Evolutionary conservation across 345 rosid species (phyloP), one percentile per base, ranked within the genome.

Genomic region (Brassica juncea): DNA sequence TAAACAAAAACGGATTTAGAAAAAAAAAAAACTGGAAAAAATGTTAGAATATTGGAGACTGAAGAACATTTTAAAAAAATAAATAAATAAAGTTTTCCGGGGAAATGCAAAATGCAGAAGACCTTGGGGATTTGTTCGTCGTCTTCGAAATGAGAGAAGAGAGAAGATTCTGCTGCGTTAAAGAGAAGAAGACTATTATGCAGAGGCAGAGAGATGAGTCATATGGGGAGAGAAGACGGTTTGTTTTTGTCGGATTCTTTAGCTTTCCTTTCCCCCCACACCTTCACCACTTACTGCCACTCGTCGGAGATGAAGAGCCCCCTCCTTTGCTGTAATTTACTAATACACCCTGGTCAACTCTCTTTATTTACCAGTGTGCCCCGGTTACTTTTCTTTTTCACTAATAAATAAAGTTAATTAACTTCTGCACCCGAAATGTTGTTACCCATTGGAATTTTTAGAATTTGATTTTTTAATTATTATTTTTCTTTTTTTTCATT

Each of bases 271-370:
- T 34, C 47, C 8, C 39, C 71, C 61, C 77, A 71, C 72, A 80
- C 52, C 61, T 70, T 74, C 83, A 68, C 64, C 83, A 74, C 2
- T 70, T 75, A 80, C 83, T 75, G 83, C 83, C 83, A 75, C 83
- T 72, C 66, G 68, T 74, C 68, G 75, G 81, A 72, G 77, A 75
- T 55, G 66, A 64, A 72, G 69, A 19, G 16, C 72, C 32, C 76
- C 54, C 14, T 52, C 70, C 63, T 55, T 39, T 21, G 1, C 31
- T 8, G 1, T 16, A 1, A 76, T 78, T 55, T 79, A 81, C 87
- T 11, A 0, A 19, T 68, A 68, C 0, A 21, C 82, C 87, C 84
- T 58, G 1, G 5, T 0, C 9, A 5, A 4, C n/a, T 15, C 35
- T 10, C 27, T 11, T 5, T 25, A 73, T 70, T 79, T 59, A 86